Evolutionary conservation across 192 early-diverging fungal species (phyloP), one percentile per base, ranked within the genome.

Genomic region (Rhizoclosmatium globosum): DNA sequence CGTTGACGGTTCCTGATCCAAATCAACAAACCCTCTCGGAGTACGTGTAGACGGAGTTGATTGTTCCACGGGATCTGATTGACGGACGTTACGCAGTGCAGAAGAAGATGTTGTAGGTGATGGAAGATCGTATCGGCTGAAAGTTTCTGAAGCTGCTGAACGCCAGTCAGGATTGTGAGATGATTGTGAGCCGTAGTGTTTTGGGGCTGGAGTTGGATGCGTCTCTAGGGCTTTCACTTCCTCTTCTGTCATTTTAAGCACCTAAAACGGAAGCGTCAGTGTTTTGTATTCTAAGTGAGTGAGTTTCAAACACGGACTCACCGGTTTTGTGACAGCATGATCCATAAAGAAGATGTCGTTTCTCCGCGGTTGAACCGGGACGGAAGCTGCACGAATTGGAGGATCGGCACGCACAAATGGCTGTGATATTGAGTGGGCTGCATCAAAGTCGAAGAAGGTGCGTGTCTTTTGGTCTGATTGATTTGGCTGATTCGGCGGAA

Each of bases 281-380:
- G 0, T 31, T 0, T 31, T 31, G 31, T 31, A 31, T 31, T 31
- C 31, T 31, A 31, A 31, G 0, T 31, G 31, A 31, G 31, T 31
- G 31, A 31, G 31, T 31, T 0, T 31, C 31, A 31, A 31, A 31
- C 31, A 31, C 31, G 31, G 31, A 31, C 31, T 31, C 31, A 31
- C 31, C 3, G 86, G 86, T 66, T 87, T 87, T 13, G 61, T 38
- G 44, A 87, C 79, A 19, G 71, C 44, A 38, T 84, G 82, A 15
- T 69, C 31, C 17, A 76, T 56, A 17, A 78, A 82, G 64, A 87
- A 87, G 47, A 87, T 85, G 43, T 80, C 78, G 75, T 87, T 87
- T 47, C 70, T 46, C 31, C 46, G 50, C 23, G 45, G 21, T 23
- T 77, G 41, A 2, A 44, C 75, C 47, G 23, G 31, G 9, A 15